Conservation (phyloP, 768 basidiomycete species). For the Dacryopinax spathularia region DNA sequence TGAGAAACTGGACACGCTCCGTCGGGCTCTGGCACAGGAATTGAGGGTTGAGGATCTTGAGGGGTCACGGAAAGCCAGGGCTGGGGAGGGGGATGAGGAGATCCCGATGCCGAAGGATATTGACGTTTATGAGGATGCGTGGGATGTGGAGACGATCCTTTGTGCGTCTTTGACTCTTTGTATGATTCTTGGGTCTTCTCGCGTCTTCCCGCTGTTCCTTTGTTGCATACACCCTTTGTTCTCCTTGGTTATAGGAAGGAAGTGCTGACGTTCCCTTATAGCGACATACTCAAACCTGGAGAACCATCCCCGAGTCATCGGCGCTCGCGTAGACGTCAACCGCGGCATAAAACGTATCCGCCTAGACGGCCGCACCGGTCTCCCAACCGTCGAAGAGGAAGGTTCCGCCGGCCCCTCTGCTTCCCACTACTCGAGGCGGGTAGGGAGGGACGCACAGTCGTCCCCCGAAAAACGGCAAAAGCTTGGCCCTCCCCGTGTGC, state of each 20-base stretch:
- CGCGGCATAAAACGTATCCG: constrained; percentile 41
- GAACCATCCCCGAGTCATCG: constrained; percentile 86
- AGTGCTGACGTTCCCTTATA: too few relatives aligned
- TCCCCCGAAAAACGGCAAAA: constrained; percentile 3
- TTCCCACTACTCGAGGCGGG: constrained; percentile 8
- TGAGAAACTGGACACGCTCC: constrained; percentile 68
- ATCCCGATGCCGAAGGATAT: constrained; percentile 39
- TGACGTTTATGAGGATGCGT: constrained; percentile 46
- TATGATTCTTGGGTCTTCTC: neutral
- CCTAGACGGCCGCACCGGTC: constrained; percentile 62
- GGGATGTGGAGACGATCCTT: constrained; percentile 95
- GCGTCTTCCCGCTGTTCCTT: too few relatives aligned
- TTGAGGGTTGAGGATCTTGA: constrained; percentile 36
- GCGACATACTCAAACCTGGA: constrained; percentile 95
- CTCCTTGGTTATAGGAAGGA: too few relatives aligned
- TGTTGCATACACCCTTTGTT: too few relatives aligned
- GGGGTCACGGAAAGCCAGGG: constrained; percentile 33
- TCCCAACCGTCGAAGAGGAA: constrained; percentile 40
- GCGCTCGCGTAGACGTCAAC: constrained; percentile 40
- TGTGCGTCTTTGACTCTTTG: constrained; percentile 40
- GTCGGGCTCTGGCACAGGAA: constrained; percentile 62
- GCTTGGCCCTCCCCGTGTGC: neutral
- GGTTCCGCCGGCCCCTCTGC: too few relatives aligned
- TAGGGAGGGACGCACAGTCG: neutral
- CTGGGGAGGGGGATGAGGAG: constrained; percentile 31